Evolutionary conservation across 116 monocot genomes (phyloP), one percentile per base, ranked within the genome.

Genomic region (Cymodocea nodosa): DNA sequence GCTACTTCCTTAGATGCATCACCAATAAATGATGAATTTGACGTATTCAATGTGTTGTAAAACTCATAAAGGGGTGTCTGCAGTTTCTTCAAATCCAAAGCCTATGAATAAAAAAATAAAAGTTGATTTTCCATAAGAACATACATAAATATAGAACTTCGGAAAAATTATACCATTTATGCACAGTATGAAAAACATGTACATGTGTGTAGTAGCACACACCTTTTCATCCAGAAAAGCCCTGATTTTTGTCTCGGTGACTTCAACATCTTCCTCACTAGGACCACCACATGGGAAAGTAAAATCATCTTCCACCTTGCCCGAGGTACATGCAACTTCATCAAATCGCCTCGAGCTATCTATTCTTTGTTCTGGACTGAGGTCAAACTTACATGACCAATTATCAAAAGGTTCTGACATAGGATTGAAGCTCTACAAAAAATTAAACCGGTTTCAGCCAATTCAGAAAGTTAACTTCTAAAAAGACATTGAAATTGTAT

Each of bases 221-320:
- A 89, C 94, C 90, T 97, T 97, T 76, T 97, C 91, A 70, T 90
- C 85, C 19, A 97, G 76, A 77, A 91, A 97, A 35, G 81, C 85
- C 59, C 75, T 88, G 19, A 97, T 97, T 69, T 86, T 91, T 51
- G 76, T 60, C 74, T 97, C 91, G 4, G 82, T 91, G 50, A 84
- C 83, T 78, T 87, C 90, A 77, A 90, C 85, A 68, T 87, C 91
- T 35, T 70, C 70, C 48, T 91, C 88, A 52, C 73, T 76, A 5
- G 65, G 36, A 18, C 75, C 56, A 34, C 85, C 84, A 59, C 76
- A 74, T 61, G 85, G 83, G 60, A 90, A 85, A n/a, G 85, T 76
- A 74, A 80, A 87, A 20, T 74, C 87, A 54, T 74, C 80, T 68
- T 76, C 78, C 2, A 30, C 68, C 53, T 70, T 71, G 35, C 48